Evolutionary conservation across 2,329 filamentous ascomycete genomes (phyloP), one percentile per base, ranked within the genome.

Genomic region (Trichophyton verrucosum): DNA sequence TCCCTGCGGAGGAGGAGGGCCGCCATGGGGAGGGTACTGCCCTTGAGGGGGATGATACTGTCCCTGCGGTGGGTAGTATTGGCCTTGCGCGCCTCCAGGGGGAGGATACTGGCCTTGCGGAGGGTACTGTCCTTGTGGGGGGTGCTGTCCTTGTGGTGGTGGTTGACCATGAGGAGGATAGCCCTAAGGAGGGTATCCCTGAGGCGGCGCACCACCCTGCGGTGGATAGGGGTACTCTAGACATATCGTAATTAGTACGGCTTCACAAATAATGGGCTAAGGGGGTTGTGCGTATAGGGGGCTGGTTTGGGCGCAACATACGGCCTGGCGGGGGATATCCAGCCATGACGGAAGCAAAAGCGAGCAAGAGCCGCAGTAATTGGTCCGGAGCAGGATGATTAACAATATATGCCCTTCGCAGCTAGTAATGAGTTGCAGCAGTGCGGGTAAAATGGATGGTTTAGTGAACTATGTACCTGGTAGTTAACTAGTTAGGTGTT

Each of bases 131-230:
- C 61, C 60, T 22, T 61, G 62, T 13, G 62, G 64, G 6, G 61
- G 49, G 27, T 61, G 60, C 24, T 51, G 56, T 11, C 61, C 60
- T 30, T 62, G 62, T 20, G 62, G 64, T 20, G 60, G 64, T 17
- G 60, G 61, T 44, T 65, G 62, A 8, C 62, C 64, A 2, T 62
- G 62, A 3, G 55, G 61, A 38, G 62, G 59, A 36, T 65, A 63
- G 33, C 51, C 51, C n/a, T 53, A 24, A 20, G 55, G 55, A 42
- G 30, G 55, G 5, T 65, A 60, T 1, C 62, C 64, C 22, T 64
- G 59, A 58, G 6, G 46, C 22, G 46, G 46, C 20, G 46, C 53
- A 17, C 60, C 57, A 36, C 57, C 57, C 20, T 46, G 57, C 13
- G 57, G 57, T 13, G 57, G 57, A 44, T 57, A 57, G 33, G 36